Evolutionary conservation across 192 early-diverging fungal species (phyloP), one percentile per base, ranked within the genome.

Genomic region (Coemansia sp.): DNA sequence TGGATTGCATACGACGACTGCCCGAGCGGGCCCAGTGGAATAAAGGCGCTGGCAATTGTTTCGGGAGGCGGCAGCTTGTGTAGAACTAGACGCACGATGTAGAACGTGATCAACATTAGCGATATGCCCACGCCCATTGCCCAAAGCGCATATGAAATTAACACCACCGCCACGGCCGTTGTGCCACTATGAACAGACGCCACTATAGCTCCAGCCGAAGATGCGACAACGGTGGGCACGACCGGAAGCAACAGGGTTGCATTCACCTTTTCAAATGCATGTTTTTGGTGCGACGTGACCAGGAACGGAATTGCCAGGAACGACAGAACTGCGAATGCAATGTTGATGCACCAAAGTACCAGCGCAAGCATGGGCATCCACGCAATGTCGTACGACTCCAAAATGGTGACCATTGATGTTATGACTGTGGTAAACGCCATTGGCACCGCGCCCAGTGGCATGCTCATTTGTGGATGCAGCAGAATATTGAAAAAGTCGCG

Each of bases 11-110:
- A 85, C 14, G 84, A 71, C 9, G 78, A 74, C 68, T 81, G 83
- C 50, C 71, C 82, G 17, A 86, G 62, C 16, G 85, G 85, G 7
- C 85, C 85, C 6, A 85, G 57, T 6, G 85, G 85, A 23, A 86
- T 62, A 56, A 86, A 84, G 2, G 65, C 56, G n/a, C 69, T 78
- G 49, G 72, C 75, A 29, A 86, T 82, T 9, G 79, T 76, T 23
- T 86, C 84, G n/a, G 69, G 71, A n/a, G 72, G 73, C 22, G 85
- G 85, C 49, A 85, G 78, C 56, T 74, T 82, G 55, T 71, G 65
- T 11, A 86, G 21, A 6, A 67, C 51, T 8, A 85, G 65, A 9
- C 85, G 75, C 3, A 76, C 63, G n/a, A 85, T 58, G 47, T 86
- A 86, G n/a, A 85, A 48, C 0, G 68, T 67, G 16, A 82, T 68